Base-by-base conservation (phyloP, 371 early-diverging fungal species). In the Globomyces sp. region DNA sequence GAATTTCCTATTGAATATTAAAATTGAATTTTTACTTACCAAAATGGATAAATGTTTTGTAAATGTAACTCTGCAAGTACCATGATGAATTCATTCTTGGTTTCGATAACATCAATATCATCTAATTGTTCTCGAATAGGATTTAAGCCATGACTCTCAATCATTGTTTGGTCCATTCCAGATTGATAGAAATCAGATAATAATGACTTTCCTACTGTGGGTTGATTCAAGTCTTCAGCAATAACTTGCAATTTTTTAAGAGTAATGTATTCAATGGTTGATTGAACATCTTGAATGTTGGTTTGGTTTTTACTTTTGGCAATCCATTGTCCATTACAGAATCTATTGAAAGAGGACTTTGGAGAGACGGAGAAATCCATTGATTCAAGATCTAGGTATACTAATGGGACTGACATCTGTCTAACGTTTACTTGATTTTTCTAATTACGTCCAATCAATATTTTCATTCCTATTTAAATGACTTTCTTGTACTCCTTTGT, bases 291-390 rank as follows among this genome's bases (percentile, higher is more conserved):
- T 24, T 24, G 24, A 24, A 24, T 24, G 24, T 24, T 24, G 24
- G 24, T 24, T 24, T 24, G 58, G 37, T 36, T 65, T 40, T 66
- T 24, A 42, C 39, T 50, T 34, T 57, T 9, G 34, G 39, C 50
- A 13, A 57, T 42, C 72, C 72, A 72, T 4, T 39, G 48, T 3
- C 41, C 46, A 37, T 70, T 71, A 9, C n/a, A 3, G 60, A 40
- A 62, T n/a, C 47, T 41, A 39, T 73, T 73, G 57, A 71, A 71
- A 5, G 52, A 51, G 1, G 11, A 11, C 34, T 13, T 51, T 51
- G 52, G 52, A 51, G 52, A 51, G 34, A 51, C 52, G 34, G 52
- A 51, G 34, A 51, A 51, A 24, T 51, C 52, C 5, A 51, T 24
- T 5, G 5, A 24, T 51, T 11, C 52, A 24, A 51, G 6, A 51